Evolutionary conservation across 257 asterid genomes (phyloP).

Genomic region (Solanum pennellii): DNA sequence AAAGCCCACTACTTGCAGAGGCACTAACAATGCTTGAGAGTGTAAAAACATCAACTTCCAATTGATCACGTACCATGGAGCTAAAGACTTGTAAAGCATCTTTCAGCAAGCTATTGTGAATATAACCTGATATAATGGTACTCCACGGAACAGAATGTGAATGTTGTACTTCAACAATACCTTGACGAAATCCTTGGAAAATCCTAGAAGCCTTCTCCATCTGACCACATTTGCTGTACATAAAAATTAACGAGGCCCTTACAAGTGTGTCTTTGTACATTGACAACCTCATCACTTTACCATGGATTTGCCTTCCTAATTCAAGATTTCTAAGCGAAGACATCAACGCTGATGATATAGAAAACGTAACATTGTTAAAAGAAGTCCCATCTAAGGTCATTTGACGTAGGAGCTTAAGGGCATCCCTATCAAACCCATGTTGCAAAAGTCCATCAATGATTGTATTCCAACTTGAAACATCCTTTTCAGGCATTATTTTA

Average conservation of each 20-base stretch:
- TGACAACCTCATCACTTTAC: constrained; percentile 39
- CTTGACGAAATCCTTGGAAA: constrained; percentile 18
- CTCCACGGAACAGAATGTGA: constrained; percentile 42
- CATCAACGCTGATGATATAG: constrained; percentile 46
- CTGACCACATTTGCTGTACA: constrained; percentile 66
- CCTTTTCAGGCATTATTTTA: constrained; percentile 42
- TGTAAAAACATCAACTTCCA: constrained; percentile 36
- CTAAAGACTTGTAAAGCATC: constrained; percentile 42
- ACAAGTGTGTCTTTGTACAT: constrained; percentile 30
- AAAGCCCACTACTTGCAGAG: constrained; percentile 29
- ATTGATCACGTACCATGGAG: constrained; percentile 34
- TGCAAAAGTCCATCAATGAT: constrained; percentile 51
- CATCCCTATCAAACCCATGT: constrained; percentile 29
- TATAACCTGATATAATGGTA: constrained; percentile 50
- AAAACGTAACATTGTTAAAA: constrained; percentile 42
- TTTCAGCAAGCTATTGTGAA: constrained; percentile 38
- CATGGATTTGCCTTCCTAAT: constrained; percentile 61
- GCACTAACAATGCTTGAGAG: constrained; percentile 46
- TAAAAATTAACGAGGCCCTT: constrained; percentile 47
- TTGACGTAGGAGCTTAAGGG: constrained; percentile 36
- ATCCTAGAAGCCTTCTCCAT: constrained; percentile 47
- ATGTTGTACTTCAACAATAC: neutral
- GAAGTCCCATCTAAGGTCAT: constrained; percentile 32
- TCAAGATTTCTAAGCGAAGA: constrained; percentile 33
- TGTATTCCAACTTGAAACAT: constrained; percentile 69